Evolutionary conservation across 129 eudicot species (phyloP).

Genomic region (Pittosporum tobira): DNA sequence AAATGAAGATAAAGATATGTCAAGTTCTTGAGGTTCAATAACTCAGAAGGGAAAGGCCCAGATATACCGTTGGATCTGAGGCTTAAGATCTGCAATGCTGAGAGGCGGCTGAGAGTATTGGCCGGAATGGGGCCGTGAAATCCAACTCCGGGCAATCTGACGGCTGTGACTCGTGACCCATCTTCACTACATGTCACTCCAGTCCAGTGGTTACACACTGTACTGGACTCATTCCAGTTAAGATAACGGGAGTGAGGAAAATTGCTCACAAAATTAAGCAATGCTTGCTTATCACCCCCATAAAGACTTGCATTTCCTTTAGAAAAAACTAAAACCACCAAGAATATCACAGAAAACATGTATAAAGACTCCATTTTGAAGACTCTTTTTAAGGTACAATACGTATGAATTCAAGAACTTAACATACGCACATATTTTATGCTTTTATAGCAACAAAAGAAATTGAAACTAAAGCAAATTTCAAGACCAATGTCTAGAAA

Average conservation of each 20-base stretch:
- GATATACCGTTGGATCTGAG: conserved; percentile 8
- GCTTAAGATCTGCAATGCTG: conserved; percentile 12
- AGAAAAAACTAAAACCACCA: neutral
- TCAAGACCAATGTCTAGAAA: neutral
- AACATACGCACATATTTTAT: too few species aligned
- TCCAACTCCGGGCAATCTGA: conserved; percentile 11
- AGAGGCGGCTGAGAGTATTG: conserved; percentile 6
- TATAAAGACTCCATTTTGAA: neutral
- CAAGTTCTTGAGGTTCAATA: conserved; percentile 6
- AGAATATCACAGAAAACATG: neutral
- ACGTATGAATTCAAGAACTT: neutral
- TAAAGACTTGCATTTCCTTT: conserved; percentile 4
- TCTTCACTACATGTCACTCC: conserved; percentile 13
- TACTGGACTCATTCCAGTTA: conserved; percentile 2
- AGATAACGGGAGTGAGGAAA: conserved; percentile 7
- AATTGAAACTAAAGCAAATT: neutral
- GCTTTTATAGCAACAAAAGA: neutral
- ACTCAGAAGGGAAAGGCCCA: conserved; percentile 6
- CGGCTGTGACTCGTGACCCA: conserved; percentile 6
- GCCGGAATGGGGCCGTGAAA: conserved; percentile 3
- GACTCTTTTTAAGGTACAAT: neutral
- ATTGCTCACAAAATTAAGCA: conserved; percentile 5
- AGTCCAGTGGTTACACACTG: conserved; percentile 4
- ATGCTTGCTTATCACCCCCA: neutral
- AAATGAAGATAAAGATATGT: conserved; percentile 9